Conservation (phyloP, 2,329 filamentous ascomycete species). For the Monosporascus ibericus region DNA sequence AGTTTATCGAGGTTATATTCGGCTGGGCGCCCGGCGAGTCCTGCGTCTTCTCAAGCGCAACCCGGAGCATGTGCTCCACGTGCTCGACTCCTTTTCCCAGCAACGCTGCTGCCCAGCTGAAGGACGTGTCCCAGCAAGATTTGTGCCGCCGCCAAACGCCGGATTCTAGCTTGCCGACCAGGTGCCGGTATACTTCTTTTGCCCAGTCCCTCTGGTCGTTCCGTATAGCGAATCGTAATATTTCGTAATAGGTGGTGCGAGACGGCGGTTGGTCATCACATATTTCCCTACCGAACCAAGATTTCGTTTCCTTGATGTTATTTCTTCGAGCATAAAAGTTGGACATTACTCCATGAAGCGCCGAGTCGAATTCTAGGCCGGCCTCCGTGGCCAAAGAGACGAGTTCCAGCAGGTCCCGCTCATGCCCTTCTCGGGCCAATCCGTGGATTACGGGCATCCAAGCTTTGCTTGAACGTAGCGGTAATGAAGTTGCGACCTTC, state of each 20-base stretch:
- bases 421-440: constrained; percentile 53
- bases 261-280: constrained; percentile 33
- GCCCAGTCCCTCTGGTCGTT: constrained; percentile 58
- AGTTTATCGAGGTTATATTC: constrained; percentile 69
- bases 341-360: constrained; percentile 50
- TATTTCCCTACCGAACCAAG: constrained; percentile 59
- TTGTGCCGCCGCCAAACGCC: constrained; percentile 36
- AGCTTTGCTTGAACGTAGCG: constrained; percentile 30
- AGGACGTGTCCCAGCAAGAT: constrained; percentile 62
- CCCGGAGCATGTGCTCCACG: constrained; percentile 64
- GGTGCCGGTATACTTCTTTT: constrained; percentile 47
- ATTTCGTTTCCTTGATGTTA: constrained; percentile 54
- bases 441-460: constrained; percentile 53
- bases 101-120: constrained; percentile 69
- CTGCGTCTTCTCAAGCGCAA: constrained; percentile 50
- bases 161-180: constrained; percentile 34
- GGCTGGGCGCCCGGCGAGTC: constrained; percentile 44
- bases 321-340: constrained; percentile 55
- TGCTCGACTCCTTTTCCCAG: constrained; percentile 65
- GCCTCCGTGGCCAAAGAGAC: constrained; percentile 44
- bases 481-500: constrained; percentile 2
- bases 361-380: constrained; percentile 37
- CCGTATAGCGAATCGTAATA: constrained; percentile 56
- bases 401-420: constrained; percentile 51
- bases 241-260: constrained; percentile 40